Evolutionary conservation across 495 filamentous ascomycete genomes (phyloP).

Genomic region (Entonaema liquescens): DNA sequence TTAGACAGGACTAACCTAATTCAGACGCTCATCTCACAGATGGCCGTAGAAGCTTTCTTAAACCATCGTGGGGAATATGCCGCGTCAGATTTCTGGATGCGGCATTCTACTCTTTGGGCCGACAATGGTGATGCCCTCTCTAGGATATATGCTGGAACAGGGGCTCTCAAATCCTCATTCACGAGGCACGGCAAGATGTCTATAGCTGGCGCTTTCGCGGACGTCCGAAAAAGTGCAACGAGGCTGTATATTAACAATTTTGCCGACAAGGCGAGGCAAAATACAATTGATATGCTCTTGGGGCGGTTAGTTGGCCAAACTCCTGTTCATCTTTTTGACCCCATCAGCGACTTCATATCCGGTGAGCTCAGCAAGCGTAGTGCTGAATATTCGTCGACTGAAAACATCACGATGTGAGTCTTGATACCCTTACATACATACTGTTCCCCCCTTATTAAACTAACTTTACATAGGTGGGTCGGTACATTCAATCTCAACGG

Average conservation of each 20-base stretch:
- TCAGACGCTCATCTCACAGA: constrained; percentile 90
- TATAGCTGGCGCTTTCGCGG: constrained; percentile 89
- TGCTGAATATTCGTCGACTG: constrained; percentile 58
- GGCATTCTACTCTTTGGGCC: constrained; percentile 95
- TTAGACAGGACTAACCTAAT: constrained; percentile 95
- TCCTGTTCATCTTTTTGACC: constrained; percentile 88
- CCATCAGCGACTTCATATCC: constrained; percentile 88
- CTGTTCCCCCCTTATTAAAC: constrained; percentile 50
- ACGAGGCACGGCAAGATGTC: constrained; percentile 98
- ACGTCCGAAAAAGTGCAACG: constrained; percentile 92
- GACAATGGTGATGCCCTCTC: constrained; percentile 96
- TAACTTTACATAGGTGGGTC: constrained; percentile 69
- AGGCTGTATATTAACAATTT: constrained; percentile 98
- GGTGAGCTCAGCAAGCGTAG: constrained; percentile 73
- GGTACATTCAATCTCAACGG: constrained; percentile 98
- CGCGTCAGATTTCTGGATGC: constrained; percentile 82
- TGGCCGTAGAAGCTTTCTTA: constrained; percentile 86
- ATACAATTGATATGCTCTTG: constrained; percentile 90
- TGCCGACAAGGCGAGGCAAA: constrained; percentile 89
- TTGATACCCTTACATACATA: too few relatives aligned
- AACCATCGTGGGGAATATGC: constrained; percentile 70
- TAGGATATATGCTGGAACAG: constrained; percentile 95
- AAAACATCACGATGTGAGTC: constrained; percentile 60
- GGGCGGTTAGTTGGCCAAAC: constrained; percentile 83
- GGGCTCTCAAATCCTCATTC: constrained; percentile 93